Evolutionary conservation across 2,329 filamentous ascomycete species (phyloP), one percentile per base, ranked within the genome.

Genomic region (Xylaria sp.): DNA sequence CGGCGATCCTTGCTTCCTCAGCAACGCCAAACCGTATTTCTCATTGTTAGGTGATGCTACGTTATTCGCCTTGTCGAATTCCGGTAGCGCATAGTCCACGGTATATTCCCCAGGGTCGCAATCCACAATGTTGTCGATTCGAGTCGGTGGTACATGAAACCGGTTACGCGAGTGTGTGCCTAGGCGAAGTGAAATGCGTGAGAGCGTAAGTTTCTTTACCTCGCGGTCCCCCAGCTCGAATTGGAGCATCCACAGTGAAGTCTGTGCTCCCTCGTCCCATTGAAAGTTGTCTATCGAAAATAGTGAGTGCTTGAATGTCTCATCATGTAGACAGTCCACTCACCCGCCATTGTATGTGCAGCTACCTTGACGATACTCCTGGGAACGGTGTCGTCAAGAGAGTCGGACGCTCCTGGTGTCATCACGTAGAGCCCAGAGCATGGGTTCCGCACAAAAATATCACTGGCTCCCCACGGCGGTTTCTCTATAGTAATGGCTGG

Each of bases 51-150:
- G 31, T 45, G 17, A 17, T 17, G 51, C 28, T 21, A 46, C 37
- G 1, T 23, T 43, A 4, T 11, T 4, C n/a, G n/a, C 28, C 17
- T 54, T 45, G 23, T 46, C 37, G 25, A 50, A 35, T n/a, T 40
- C 42, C 1, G 47, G 49, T 50, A 37, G 2, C 23, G 40, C 14
- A n/a, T 46, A 43, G 14, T 60, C 25, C 6, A 45, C 55, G 4
- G 5, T 33, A 17, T 58, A 60, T 7, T 55, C 35, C n/a, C 28
- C 56, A 23, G 11, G 12, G 25, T 60, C 50, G 33, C 35, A 60
- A 47, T 52, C 56, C 50, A 15, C 17, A 2, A 63, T 25, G 12
- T 14, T 46, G 9, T 45, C 19, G 15, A 55, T 17, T 19, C 11
- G 42, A 8, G 55, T 21, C 4, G 56, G 43, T 31, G 55, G 43